Evolutionary conservation across 2,329 filamentous ascomycete genomes (phyloP).

Genomic region (Triangularia verruculosa): DNA sequence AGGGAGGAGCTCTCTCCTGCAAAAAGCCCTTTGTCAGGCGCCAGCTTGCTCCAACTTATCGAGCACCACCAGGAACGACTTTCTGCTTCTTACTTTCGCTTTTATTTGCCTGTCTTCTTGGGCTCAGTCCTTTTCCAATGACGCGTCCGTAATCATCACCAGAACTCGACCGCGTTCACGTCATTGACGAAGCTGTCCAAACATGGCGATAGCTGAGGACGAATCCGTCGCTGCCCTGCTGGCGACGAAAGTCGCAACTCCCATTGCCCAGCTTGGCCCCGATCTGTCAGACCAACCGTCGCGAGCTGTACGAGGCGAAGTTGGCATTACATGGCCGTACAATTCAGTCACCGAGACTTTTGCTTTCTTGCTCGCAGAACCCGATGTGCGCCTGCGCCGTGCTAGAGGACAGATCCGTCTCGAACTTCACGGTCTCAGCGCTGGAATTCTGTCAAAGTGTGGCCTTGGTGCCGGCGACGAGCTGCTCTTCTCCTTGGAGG

Average conservation of each 20-base stretch:
- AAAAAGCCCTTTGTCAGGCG: background rate
- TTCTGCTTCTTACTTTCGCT: background rate
- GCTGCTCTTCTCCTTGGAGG: conserved; percentile 65
- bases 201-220: conserved; percentile 25
- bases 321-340: conserved; percentile 90
- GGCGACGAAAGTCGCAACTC: conserved; percentile 35
- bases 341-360: conserved; percentile 72
- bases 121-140: background rate
- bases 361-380: conserved; percentile 78
- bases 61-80: background rate
- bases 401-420: conserved; percentile 77
- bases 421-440: conserved; percentile 68
- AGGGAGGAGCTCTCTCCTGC: background rate
- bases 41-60: background rate
- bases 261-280: conserved; percentile 56
- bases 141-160: background rate
- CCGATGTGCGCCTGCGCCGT: conserved; percentile 76
- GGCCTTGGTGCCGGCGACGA: conserved; percentile 76
- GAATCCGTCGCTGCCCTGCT: conserved; percentile 19
- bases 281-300: conserved; percentile 40
- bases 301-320: conserved; percentile 61
- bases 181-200: background rate
- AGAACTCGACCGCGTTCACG: background rate
- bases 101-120: background rate
- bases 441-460: conserved; percentile 63